Evolutionary conservation across 441 rosid genomes (phyloP), one percentile per base, ranked within the genome.

Genomic region (Pelargonium cotyledonis): DNA sequence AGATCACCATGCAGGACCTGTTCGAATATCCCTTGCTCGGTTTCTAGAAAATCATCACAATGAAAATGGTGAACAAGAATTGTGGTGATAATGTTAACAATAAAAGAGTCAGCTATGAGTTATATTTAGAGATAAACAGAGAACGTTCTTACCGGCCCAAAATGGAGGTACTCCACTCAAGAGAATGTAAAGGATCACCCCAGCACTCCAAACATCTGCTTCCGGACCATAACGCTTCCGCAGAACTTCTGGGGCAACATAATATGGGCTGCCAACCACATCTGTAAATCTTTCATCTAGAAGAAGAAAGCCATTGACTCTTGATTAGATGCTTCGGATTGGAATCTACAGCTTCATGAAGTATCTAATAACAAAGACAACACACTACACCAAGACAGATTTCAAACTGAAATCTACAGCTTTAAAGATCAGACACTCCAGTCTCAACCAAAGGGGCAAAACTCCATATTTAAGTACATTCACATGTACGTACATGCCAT

Each of bases 181-280:
- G 44, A 93, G 83, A 73, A 93, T 93, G 82, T 89, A 93, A 71
- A 91, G 81, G 67, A 93, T 91, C 58, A 94, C 93, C 75, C 98
- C 98, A 66, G 97, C 98, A 83, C 98, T 94, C 98, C 98, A 91
- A 8, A 94, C 98, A 81, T 94, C 98, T 63, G 97, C 84, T 82
- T 94, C 97, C 58, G 87, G 93, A 73, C 97, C 97, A 68, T 94
- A 94, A 63, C 75, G 88, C 79, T 94, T 94, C 75, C 78, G 81
- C 72, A 94, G 84, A 78, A 94, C 90, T 86, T 94, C 98, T 35
- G 98, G 98, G 46, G 98, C 98, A 53, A 94, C 97, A 67, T 94
- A 94, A 66, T 94, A 94, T 9, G 98, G 98, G 78, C 98, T 94
- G 40, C 98, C 98, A 65, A 94, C 98, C 68, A 94, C 98, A 76